A percentile compares a stretch with the other conserved stretches of the same genome.
Conservation (phyloP, 2,329 filamentous ascomycete species). For the Blastomyces emzantsi region DNA sequence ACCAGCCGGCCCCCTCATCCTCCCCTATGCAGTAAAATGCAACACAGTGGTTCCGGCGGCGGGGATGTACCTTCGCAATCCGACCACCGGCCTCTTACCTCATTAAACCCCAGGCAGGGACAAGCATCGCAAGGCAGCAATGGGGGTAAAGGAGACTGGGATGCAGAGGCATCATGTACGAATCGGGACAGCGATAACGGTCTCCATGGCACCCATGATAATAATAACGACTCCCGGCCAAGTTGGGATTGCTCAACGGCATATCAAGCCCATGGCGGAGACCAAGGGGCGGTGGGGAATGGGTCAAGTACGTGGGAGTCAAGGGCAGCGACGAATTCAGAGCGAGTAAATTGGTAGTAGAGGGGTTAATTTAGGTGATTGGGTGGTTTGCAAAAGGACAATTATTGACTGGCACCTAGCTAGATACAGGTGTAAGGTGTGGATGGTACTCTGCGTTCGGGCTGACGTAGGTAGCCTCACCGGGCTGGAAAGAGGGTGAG, state of each 20-base stretch:
- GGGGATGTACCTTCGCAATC: background rate
- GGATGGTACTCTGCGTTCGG: background rate
- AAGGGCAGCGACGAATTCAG: background rate
- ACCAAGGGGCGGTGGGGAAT: background rate
- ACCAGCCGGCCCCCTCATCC: background rate
- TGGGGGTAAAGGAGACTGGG: background rate
- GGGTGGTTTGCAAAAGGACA: background rate
- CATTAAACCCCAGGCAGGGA: background rate
- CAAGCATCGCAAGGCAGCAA: background rate
- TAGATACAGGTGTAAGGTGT: background rate
- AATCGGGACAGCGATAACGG: background rate
- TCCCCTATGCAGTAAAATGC: background rate
- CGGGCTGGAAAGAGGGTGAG: background rate
- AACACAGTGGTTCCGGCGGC: background rate
- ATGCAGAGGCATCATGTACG: background rate
- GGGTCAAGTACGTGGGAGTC: background rate
- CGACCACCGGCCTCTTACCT: background rate
- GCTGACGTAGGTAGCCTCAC: background rate
- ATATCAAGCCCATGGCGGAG: background rate
- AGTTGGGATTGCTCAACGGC: background rate
- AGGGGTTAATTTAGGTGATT: background rate
- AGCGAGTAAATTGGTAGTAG: background rate
- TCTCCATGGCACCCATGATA: background rate
- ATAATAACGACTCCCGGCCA: background rate
- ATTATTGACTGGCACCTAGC: background rate